Percentiles rank a stretch among this genome's conserved stretches.
Conservation (phyloP, 257 asterid genomes). For the Linderniella brevidens region DNA sequence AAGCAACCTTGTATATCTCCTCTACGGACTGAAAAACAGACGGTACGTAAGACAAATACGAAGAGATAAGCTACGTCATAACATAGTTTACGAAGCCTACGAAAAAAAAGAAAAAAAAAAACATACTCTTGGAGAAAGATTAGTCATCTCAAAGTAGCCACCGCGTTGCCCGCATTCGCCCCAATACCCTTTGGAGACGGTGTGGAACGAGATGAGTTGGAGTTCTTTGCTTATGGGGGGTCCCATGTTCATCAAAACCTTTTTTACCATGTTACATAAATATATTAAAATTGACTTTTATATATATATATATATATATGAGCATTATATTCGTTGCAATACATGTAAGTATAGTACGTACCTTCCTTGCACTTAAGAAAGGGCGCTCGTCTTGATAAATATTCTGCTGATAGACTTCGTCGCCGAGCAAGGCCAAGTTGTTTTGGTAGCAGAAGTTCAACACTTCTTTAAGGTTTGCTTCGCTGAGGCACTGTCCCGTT, state of each 20-base stretch:
- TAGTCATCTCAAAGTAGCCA: conserved; percentile 97
- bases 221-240: conserved; percentile 67
- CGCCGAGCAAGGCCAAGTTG: conserved; percentile 76
- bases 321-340: no score
- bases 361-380: conserved; percentile 85
- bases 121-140: conserved; percentile 71
- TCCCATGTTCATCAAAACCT: conserved; percentile 93
- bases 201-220: conserved; percentile 90
- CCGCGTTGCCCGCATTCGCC: conserved; percentile 99
- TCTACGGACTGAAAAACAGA: conserved; percentile 62
- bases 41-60: background rate
- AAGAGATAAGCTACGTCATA: background rate
- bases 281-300: no score
- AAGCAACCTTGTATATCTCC: conserved; percentile 95
- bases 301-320: no score
- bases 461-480: conserved; percentile 54
- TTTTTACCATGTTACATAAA: background rate
- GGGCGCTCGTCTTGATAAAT: conserved; percentile 97
- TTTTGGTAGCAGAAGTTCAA: conserved; percentile 70
- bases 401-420: conserved; percentile 97
- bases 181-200: conserved; percentile 88
- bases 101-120: background rate
- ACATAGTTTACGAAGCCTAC: no score
- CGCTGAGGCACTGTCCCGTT: conserved; percentile 92
- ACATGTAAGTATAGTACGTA: no score